A percentile compares a stretch with the other conserved stretches of the same genome.
These are phyloP conservation scores for Euphorbia tirucalli DNA, from an alignment of 345 rosid species.

Conservation along the genomic window DNA sequence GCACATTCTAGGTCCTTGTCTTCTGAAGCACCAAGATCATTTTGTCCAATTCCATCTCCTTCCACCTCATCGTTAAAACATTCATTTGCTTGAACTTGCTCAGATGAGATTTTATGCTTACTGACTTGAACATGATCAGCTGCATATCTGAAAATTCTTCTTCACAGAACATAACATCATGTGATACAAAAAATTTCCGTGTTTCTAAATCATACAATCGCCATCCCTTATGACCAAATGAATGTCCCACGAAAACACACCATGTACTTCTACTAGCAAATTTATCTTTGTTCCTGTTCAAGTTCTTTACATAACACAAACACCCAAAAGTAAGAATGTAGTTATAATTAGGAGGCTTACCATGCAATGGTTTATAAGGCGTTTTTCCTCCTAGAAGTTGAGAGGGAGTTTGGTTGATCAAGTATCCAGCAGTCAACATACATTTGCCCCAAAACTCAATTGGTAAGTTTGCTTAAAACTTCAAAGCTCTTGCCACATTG, in stretches of 20 bases:
- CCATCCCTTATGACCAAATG: background rate
- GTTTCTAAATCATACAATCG: background rate
- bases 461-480: background rate
- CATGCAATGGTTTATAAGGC: no score
- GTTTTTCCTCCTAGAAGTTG: no score
- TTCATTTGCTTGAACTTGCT: background rate
- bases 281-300: background rate
- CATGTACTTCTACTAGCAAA: background rate
- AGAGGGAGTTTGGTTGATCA: no score
- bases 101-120: background rate
- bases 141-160: background rate
- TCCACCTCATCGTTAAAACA: background rate
- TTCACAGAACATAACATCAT: background rate
- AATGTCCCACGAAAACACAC: background rate
- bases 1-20: no score
- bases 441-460: background rate
- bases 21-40: no score
- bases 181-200: background rate
- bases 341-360: no score
- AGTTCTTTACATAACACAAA: no score
- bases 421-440: no score
- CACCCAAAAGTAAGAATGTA: no score
- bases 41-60: no score
- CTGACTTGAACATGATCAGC: background rate
- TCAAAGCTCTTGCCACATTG: background rate